Percentiles rank a stretch among this genome's conserved stretches.
phyloP scores from a whole-genome alignment of 1,284 basidiomycete species.

The Ceratobasidium sp. region DNA sequence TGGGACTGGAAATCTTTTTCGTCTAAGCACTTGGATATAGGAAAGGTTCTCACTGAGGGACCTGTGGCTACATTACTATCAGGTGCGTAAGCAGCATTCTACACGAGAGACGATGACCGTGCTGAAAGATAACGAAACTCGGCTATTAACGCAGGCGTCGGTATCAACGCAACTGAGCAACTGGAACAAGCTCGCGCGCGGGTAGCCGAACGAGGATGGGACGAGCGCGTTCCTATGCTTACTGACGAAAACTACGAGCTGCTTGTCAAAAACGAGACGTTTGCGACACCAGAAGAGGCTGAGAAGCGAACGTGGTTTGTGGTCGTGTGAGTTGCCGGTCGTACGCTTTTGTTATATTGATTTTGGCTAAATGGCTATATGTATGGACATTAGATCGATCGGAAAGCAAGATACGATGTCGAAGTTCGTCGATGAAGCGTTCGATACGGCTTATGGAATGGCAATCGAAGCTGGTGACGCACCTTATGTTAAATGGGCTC shows the following conservation, averaged over 20 bases:
- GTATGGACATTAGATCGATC: slow-evolving; percentile 67
- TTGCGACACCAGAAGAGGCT: slow-evolving; percentile 72
- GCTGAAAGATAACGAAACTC: slow-evolving; percentile 20
- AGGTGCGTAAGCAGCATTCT: not conserved
- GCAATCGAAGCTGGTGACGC: slow-evolving; percentile 73
- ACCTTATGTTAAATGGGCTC: slow-evolving; percentile 78
- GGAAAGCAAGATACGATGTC: slow-evolving; percentile 63
- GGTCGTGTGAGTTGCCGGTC: slow-evolving; percentile 69
- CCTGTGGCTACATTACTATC: slow-evolving; percentile 69
- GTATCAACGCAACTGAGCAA: slow-evolving; percentile 77
- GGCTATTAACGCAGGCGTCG: slow-evolving; percentile 53
- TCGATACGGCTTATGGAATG: slow-evolving; percentile 77
- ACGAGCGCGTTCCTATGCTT: slow-evolving; percentile 76
- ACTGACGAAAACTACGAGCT: slow-evolving; percentile 81
- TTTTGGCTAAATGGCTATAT: slow-evolving; percentile 63
- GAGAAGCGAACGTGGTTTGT: slow-evolving; percentile 77
- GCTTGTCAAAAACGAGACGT: slow-evolving; percentile 73
- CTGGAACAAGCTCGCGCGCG: slow-evolving; percentile 61
- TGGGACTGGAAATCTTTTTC: slow-evolving; percentile 49
- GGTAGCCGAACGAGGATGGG: slow-evolving; percentile 68
- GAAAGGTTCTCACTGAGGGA: slow-evolving; percentile 65
- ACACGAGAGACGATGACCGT: not conserved
- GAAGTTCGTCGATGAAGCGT: slow-evolving; percentile 74
- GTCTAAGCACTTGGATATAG: slow-evolving; percentile 60
- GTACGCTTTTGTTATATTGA: slow-evolving; percentile 25